Evolutionary conservation across 73 alveolate species (phyloP).

Genomic region (Paramecium sexaurelia): DNA sequence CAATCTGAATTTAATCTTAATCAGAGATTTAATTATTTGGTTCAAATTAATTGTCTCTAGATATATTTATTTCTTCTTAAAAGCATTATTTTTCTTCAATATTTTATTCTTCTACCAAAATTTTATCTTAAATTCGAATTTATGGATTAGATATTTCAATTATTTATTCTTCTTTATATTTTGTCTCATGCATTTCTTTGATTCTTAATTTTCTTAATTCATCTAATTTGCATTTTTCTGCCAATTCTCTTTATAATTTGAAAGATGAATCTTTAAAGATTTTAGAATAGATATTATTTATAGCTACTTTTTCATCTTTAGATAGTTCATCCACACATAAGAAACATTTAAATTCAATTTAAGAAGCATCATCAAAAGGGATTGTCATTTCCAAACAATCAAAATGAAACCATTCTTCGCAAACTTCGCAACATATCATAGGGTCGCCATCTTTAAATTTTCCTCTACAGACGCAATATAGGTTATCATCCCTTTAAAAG

Average conservation of each 20-base stretch:
- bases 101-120: not conserved
- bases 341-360: not conserved
- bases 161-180: not conserved
- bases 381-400: slow-evolving; percentile 10
- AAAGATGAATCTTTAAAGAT: slow-evolving; percentile 1
- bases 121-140: not conserved
- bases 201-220: slow-evolving; percentile 7
- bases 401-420: slow-evolving; percentile 60
- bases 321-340: slow-evolving; percentile 30
- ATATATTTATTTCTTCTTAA: not conserved
- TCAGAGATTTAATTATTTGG: not conserved
- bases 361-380: slow-evolving; percentile 1
- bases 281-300: not conserved
- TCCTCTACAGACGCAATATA: slow-evolving; percentile 52
- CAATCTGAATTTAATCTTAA: not conserved
- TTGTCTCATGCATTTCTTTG: not conserved
- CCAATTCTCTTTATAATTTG: slow-evolving; percentile 24
- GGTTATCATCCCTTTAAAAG: not conserved
- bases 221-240: slow-evolving; percentile 4
- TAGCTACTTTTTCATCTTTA: not conserved
- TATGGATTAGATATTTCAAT: not conserved
- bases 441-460: slow-evolving; percentile 29
- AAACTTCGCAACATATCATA: slow-evolving; percentile 17
- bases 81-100: not conserved
- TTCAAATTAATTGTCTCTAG: not conserved